A percentile compares a stretch with the other conserved stretches of the same genome.
phyloP scores from a whole-genome alignment of 257 asterid species.

The Scutellaria baicalensis region DNA sequence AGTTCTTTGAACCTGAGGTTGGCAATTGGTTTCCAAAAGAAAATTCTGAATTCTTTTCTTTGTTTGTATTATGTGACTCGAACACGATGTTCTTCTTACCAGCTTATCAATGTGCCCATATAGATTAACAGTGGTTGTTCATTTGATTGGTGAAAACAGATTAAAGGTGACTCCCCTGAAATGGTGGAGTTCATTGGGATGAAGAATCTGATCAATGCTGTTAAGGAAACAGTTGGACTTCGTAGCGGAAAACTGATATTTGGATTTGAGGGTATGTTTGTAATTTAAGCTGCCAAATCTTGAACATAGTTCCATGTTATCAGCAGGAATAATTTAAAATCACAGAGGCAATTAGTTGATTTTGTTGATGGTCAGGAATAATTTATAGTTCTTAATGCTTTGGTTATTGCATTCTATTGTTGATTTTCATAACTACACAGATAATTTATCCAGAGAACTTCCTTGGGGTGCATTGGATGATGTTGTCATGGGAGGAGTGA shows the following conservation, averaged over 20 bases:
- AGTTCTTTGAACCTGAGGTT: constrained; percentile 98
- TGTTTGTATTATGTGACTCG: constrained; percentile 9
- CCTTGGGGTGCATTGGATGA: constrained; percentile 97
- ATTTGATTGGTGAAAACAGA: constrained; percentile 45
- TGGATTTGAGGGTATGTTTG: constrained; percentile 70
- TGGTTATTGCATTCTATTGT: neutral
- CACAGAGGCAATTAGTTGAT: neutral
- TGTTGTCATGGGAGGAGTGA: constrained; percentile 99
- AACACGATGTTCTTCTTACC: neutral
- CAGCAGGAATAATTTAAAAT: neutral
- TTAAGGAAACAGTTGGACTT: constrained; percentile 74
- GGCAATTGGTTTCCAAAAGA: constrained; percentile 24
- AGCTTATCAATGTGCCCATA: neutral
- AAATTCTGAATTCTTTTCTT: constrained; percentile 9
- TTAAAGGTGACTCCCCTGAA: constrained; percentile 95
- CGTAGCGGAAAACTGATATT: constrained; percentile 64
- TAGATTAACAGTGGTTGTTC: constrained; percentile 12
- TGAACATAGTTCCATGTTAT: neutral
- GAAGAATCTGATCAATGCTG: constrained; percentile 66
- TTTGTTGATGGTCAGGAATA: constrained; percentile 1
- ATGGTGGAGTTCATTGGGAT: constrained; percentile 92
- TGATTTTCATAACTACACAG: constrained; percentile 30
- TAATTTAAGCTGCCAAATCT: neutral
- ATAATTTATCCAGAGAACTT: constrained; percentile 53
- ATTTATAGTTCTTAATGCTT: neutral